These are phyloP conservation scores for Inonotus obliquus DNA, from an alignment of 1,284 basidiomycete genomes.

Conservation along the genomic window DNA sequence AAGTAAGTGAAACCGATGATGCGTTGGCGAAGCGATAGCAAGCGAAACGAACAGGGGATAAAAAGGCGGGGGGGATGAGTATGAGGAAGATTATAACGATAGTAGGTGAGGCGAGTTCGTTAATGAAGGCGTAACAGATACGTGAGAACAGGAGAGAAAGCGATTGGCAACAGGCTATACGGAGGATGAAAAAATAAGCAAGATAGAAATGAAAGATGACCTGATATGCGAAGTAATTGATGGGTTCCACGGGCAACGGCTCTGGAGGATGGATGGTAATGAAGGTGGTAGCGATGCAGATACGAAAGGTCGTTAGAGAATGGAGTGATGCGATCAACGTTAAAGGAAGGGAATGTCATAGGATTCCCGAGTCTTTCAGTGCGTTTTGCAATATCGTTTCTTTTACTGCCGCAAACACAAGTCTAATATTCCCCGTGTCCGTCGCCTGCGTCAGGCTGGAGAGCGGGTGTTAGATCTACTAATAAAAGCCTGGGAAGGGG, in stretches of 20 bases:
- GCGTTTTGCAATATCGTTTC: conserved; percentile 95
- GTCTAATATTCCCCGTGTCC: conserved; percentile 76
- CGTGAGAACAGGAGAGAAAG: neutral
- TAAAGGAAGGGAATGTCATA: conserved; percentile 30
- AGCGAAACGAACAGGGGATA: neutral
- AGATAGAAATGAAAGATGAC: neutral
- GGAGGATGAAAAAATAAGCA: neutral
- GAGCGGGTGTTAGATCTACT: conserved; percentile 2
- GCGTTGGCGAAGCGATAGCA: neutral
- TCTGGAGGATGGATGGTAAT: neutral
- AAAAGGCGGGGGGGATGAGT: neutral
- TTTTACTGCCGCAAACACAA: conserved; percentile 96
- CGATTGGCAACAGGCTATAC: neutral
- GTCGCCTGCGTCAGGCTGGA: conserved; percentile 74
- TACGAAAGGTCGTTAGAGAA: neutral
- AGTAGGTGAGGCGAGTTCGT: neutral
- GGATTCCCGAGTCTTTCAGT: conserved; percentile 77
- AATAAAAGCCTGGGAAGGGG: conserved; percentile 11
- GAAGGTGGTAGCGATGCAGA: neutral
- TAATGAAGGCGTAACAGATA: neutral
- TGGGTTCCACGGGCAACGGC: neutral
- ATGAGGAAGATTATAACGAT: neutral
- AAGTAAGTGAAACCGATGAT: neutral
- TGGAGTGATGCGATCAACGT: neutral
- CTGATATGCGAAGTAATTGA: neutral